Evolutionary conservation across 192 early-diverging fungal genomes (phyloP).

Genomic region (Powellomyces hirtus): DNA sequence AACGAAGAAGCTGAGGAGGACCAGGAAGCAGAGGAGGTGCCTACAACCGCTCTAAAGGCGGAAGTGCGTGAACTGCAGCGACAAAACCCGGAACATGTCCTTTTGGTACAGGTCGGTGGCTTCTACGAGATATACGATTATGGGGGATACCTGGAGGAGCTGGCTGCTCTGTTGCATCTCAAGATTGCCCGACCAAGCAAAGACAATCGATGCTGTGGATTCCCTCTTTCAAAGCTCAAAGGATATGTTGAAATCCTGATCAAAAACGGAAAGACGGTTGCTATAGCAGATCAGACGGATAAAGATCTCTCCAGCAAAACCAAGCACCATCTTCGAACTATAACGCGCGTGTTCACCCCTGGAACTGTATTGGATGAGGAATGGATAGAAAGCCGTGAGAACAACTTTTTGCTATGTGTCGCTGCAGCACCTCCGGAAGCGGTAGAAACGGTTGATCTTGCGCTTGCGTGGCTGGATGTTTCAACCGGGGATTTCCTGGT

Average conservation of each 20-base stretch:
- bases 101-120: slow-evolving; percentile 49
- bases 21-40: not conserved
- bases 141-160: slow-evolving; percentile 28
- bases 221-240: slow-evolving; percentile 29
- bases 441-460: slow-evolving; percentile 36
- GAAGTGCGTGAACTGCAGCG: slow-evolving; percentile 24
- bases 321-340: slow-evolving; percentile 54
- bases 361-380: slow-evolving; percentile 70
- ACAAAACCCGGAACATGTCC: slow-evolving; percentile 34
- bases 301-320: slow-evolving; percentile 19
- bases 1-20: not conserved
- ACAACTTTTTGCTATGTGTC: slow-evolving; percentile 76
- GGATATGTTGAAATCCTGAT: slow-evolving; percentile 35
- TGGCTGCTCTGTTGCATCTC: slow-evolving; percentile 19
- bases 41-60: slow-evolving; percentile 16
- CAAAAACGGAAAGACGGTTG: slow-evolving; percentile 40
- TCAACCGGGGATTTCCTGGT: slow-evolving; percentile 87
- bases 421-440: slow-evolving; percentile 9
- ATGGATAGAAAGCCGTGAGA: slow-evolving; percentile 37
- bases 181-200: not conserved
- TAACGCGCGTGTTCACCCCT: slow-evolving; percentile 80
- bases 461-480: slow-evolving; percentile 89
- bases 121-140: slow-evolving; percentile 53
- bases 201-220: slow-evolving; percentile 32
- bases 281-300: slow-evolving; percentile 41